Percentiles rank a stretch among this genome's conserved stretches.
Conservation (phyloP, 1,139 yeast species). For the Neolecta irregularis region DNA sequence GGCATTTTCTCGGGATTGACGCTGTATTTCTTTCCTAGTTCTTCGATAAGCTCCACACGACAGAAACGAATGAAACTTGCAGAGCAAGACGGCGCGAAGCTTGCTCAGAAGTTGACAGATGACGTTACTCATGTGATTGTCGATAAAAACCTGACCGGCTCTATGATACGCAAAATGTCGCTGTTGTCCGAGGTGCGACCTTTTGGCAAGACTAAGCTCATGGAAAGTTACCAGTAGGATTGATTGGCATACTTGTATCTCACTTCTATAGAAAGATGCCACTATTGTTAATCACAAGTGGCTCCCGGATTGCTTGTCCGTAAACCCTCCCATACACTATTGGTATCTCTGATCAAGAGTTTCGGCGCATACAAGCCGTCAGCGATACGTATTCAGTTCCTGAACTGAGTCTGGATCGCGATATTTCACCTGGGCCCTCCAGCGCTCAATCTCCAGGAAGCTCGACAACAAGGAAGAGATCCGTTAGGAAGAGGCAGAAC, state of each 20-base stretch:
- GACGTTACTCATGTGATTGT: slow-evolving; percentile 10
- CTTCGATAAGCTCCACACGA: slow-evolving; percentile 3
- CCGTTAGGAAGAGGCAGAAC: too few relatives aligned
- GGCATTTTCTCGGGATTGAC: slow-evolving; percentile 5
- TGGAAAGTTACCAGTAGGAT: slow-evolving; percentile 6
- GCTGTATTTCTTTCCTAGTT: slow-evolving; percentile 10
- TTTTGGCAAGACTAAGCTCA: not conserved
- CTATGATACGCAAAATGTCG: not conserved
- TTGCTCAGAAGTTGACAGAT: slow-evolving; percentile 2
- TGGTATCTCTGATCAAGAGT: too few relatives aligned
- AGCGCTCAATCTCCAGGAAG: too few relatives aligned
- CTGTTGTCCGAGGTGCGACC: not conserved
- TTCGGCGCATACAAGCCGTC: too few relatives aligned
- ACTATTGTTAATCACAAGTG: too few relatives aligned
- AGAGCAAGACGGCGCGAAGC: slow-evolving; percentile 6
- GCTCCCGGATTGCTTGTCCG: too few relatives aligned
- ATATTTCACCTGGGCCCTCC: too few relatives aligned
- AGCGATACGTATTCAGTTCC: too few relatives aligned
- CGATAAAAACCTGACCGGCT: slow-evolving; percentile 2
- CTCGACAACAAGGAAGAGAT: too few relatives aligned
- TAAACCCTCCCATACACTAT: too few relatives aligned
- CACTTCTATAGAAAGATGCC: slow-evolving; percentile 3
- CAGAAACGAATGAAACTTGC: slow-evolving; percentile 4
- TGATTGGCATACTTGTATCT: slow-evolving; percentile 4
- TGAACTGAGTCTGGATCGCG: too few relatives aligned